phyloP scores from a whole-genome alignment of 345 rosid species.

The Populus ilicifolia region DNA sequence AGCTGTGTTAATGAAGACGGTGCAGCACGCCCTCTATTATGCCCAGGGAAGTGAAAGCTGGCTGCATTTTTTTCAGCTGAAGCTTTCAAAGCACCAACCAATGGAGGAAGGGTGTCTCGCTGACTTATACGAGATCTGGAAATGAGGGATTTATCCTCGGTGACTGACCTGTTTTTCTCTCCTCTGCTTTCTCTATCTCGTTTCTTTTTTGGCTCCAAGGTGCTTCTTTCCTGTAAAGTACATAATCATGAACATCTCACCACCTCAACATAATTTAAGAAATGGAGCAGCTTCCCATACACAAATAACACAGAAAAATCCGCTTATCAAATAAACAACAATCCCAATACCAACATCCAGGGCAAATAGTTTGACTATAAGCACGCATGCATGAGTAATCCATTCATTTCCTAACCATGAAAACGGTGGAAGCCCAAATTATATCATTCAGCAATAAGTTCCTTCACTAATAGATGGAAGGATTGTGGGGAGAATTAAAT shows the following conservation, averaged over 20 bases:
- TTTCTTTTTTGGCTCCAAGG: constrained; percentile 21
- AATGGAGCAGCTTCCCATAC: neutral
- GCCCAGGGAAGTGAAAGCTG: constrained; percentile 66
- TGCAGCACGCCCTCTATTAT: constrained; percentile 59
- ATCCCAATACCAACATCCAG: neutral
- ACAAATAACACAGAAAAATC: neutral
- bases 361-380: neutral
- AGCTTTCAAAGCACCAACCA: constrained; percentile 46
- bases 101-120: constrained; percentile 29
- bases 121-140: constrained; percentile 7
- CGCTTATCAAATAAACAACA: neutral
- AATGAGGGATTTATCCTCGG: constrained; percentile 10
- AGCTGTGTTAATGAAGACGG: constrained; percentile 45
- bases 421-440: neutral
- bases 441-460: neutral
- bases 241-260: neutral
- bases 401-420: neutral
- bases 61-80: constrained; percentile 45
- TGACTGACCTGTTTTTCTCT: constrained; percentile 4
- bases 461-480: neutral
- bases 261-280: neutral
- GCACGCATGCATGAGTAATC: neutral
- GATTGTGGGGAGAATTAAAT: neutral
- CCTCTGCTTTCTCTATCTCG: constrained; percentile 1
- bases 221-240: constrained; percentile 22